These are phyloP conservation scores for Eimeria zaria DNA, from an alignment of 169 alveolate genomes.

Conservation along the genomic window DNA sequence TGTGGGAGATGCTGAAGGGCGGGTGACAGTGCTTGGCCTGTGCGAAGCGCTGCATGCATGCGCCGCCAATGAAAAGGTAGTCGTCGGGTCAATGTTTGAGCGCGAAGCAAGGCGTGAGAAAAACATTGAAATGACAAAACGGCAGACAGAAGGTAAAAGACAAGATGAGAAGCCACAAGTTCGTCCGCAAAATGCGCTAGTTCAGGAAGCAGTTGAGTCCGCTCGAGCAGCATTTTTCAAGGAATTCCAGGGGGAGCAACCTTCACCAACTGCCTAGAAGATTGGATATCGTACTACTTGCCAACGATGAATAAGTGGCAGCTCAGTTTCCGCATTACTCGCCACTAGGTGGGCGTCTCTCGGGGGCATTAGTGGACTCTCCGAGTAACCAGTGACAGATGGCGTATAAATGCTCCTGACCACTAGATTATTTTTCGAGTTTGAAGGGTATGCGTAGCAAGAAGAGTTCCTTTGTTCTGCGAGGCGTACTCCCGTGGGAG, in stretches of 20 bases:
- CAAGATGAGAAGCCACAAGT: slow-evolving; percentile 90
- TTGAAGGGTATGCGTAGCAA: background rate
- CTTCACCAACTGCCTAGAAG: background rate
- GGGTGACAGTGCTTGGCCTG: slow-evolving; percentile 94
- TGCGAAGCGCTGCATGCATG: slow-evolving; percentile 92
- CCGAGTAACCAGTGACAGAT: background rate
- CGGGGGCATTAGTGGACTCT: background rate
- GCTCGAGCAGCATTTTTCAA: slow-evolving; percentile 66
- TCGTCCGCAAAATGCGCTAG: slow-evolving; percentile 34
- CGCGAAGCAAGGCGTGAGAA: slow-evolving; percentile 96
- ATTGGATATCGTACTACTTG: background rate
- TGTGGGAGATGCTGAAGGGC: slow-evolving; percentile 96
- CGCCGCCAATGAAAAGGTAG: slow-evolving; percentile 92
- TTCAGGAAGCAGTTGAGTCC: slow-evolving; percentile 55
- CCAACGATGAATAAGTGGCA: background rate
- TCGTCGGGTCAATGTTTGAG: slow-evolving; percentile 92
- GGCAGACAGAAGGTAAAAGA: slow-evolving; percentile 83
- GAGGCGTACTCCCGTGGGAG: background rate
- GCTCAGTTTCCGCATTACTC: background rate
- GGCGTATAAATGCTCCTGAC: background rate
- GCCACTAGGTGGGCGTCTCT: background rate
- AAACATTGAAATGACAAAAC: slow-evolving; percentile 92
- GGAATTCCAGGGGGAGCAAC: background rate
- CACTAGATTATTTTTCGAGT: background rate
- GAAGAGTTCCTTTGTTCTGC: background rate